Evolutionary conservation across 2,329 filamentous ascomycete genomes (phyloP).

Genomic region (Sarocladium strictum): DNA sequence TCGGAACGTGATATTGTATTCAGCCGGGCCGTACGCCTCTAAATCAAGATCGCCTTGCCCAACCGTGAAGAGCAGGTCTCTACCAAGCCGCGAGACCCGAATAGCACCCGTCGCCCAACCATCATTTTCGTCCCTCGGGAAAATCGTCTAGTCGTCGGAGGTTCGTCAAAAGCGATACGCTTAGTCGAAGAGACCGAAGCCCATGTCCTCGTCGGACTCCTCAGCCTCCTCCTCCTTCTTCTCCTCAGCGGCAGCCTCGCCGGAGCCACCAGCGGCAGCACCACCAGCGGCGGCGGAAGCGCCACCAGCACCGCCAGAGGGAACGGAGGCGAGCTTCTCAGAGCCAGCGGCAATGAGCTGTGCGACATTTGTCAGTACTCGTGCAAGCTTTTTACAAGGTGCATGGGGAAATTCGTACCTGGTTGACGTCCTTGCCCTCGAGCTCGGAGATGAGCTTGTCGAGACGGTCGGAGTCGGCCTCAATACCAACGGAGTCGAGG

Average conservation of each 20-base stretch:
- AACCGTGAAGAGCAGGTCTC: background rate
- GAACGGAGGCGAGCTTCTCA: conserved; percentile 93
- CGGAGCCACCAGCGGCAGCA: conserved; percentile 57
- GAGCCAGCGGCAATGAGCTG: conserved; percentile 89
- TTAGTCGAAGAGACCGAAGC: conserved; percentile 74
- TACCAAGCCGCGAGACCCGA: conserved; percentile 2
- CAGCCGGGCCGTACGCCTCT: conserved; percentile 8
- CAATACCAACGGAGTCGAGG: conserved; percentile 89
- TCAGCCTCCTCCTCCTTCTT: conserved; percentile 63
- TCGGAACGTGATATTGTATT: conserved; percentile 3
- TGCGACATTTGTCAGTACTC: conserved; percentile 16
- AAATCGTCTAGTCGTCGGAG: conserved; percentile 18
- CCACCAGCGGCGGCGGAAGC: conserved; percentile 62
- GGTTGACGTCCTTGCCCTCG: conserved; percentile 84
- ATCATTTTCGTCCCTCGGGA: conserved; percentile 26
- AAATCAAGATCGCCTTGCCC: conserved; percentile 8
- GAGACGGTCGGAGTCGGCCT: conserved; percentile 85
- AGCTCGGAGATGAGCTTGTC: conserved; percentile 84
- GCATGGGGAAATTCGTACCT: conserved; percentile 49
- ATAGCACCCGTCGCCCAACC: conserved; percentile 20
- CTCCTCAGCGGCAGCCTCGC: conserved; percentile 70
- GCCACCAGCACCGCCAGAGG: conserved; percentile 79
- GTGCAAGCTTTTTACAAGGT: background rate
- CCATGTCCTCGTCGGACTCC: conserved; percentile 70
- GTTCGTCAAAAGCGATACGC: conserved; percentile 23